phyloP scores from a whole-genome alignment of 495 filamentous ascomycete genomes.

The Neurospora sublineolata region DNA sequence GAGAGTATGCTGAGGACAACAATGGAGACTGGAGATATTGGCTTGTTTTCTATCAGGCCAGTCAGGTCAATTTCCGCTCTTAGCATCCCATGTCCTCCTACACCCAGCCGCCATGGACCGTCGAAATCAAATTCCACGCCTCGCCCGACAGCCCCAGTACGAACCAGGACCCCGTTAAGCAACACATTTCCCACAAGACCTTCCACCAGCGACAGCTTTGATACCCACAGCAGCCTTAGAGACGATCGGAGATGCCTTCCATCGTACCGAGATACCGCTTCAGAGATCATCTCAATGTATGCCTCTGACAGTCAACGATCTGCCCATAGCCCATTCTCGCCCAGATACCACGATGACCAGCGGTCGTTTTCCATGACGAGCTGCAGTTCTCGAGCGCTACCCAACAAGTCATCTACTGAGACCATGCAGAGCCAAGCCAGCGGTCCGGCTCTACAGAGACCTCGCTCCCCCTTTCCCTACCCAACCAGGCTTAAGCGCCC shows the following conservation, averaged over 20 bases:
- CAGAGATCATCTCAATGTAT: conserved; percentile 38
- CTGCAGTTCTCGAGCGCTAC: conserved; percentile 37
- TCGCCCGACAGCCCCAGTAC: not conserved
- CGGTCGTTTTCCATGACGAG: conserved; percentile 51
- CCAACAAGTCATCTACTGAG: conserved; percentile 40
- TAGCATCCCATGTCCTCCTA: conserved; percentile 6
- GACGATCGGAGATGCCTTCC: conserved; percentile 26
- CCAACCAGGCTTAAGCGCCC: conserved; percentile 54
- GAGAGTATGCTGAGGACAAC: conserved; percentile 59
- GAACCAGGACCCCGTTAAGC: not conserved
- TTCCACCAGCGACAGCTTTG: not conserved
- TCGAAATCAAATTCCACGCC: not conserved
- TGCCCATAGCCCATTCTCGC: conserved; percentile 24
- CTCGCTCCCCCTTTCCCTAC: conserved; percentile 52
- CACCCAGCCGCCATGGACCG: conserved; percentile 2
- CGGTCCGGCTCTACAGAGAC: conserved; percentile 33
- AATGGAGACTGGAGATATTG: conserved; percentile 59
- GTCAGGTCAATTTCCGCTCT: conserved; percentile 27
- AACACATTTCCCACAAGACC: not conserved
- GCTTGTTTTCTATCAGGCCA: conserved; percentile 45
- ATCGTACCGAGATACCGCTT: conserved; percentile 32
- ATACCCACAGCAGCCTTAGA: conserved; percentile 1
- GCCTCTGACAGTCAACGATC: conserved; percentile 34
- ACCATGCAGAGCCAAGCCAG: conserved; percentile 36
- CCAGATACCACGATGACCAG: conserved; percentile 28